A percentile compares a stretch with the other conserved stretches of the same genome.
phyloP scores from a whole-genome alignment of 2,329 filamentous ascomycete species.

The Fusarium fujikuroi region DNA sequence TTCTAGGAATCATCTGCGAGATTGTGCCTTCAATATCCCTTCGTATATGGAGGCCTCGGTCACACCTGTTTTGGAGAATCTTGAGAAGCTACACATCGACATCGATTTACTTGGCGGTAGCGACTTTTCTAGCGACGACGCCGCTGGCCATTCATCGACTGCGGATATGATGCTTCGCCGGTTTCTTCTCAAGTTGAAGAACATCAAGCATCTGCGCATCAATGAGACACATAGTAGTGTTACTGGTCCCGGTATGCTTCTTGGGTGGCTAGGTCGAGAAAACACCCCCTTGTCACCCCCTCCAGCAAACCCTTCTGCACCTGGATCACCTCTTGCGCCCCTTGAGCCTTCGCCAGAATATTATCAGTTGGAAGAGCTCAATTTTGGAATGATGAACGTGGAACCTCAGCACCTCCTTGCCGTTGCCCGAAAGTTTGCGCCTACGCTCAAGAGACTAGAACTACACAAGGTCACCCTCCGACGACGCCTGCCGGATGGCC shows the following conservation, averaged over 20 bases:
- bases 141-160: neutral
- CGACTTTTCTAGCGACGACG: conserved; percentile 1
- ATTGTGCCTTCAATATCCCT: conserved; percentile 60
- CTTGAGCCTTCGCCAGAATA: conserved; percentile 45
- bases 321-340: neutral
- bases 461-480: conserved; percentile 57
- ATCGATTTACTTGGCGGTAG: conserved; percentile 37
- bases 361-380: conserved; percentile 52
- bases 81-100: conserved; percentile 56
- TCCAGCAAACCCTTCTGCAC: neutral
- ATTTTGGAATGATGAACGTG: conserved; percentile 55
- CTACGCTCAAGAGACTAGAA: conserved; percentile 56
- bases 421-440: conserved; percentile 55
- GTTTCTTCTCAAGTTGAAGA: conserved; percentile 45
- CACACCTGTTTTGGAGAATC: conserved; percentile 54
- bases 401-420: conserved; percentile 46
- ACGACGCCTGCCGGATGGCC: conserved; percentile 14
- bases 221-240: conserved; percentile 49
- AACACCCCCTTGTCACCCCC: neutral
- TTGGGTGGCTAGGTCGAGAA: conserved; percentile 53
- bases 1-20: conserved; percentile 45
- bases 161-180: conserved; percentile 34
- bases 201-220: conserved; percentile 63
- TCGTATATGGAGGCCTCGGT: conserved; percentile 51
- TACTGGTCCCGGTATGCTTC: conserved; percentile 42